Base-by-base conservation (phyloP, 352 stramenopile genomes). In the Phytophthora fragariaefolia region DNA sequence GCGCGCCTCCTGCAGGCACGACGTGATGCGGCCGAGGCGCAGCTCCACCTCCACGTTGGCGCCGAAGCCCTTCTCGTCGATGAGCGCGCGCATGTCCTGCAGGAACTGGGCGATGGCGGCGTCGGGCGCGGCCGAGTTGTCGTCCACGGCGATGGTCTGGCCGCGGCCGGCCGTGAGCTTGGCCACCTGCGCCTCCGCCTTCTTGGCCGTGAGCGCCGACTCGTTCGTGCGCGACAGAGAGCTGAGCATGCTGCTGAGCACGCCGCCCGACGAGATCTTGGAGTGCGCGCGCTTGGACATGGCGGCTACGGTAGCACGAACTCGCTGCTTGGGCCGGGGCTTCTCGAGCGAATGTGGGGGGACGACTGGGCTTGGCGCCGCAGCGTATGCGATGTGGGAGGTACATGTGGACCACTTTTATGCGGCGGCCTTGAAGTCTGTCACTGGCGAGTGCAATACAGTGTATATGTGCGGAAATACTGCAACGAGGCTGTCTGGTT, bases 41-140 rank as follows among this genome's bases (percentile, higher is more conserved):
- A 95, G 76, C 69, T 96, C 88, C 12, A 96, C 83, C 69, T 96
- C 88, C 17, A 96, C 80, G 57, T 87, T 83, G 23, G 86, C 82
- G 34, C 84, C 85, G 57, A 91, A 87, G 7, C 85, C 85, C 55
- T 91, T 87, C 48, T 91, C 83, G 54, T 93, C 88, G 57, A 96
- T 93, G 34, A 70, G 56, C 17, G 71, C 81, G 24, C 85, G 88
- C 82, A 95, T 91, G 38, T 85, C 71, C 65, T 92, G 85, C 40
- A 96, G 74, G 51, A 96, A 96, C 58, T 87, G 74, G 56, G 85
- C 86, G 62, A 96, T 93, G 23, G 88, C 86, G 5, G 76, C 74
- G 67, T 96, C 88, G 15, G 88, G 85, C n/a, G 84, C 79, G 26
- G 69, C 62, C 18, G 80, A 88, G 23, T 75, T 80, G 20, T 87